Base-by-base conservation (phyloP, 2,329 filamentous ascomycete species). In the Cytospora leucostoma region DNA sequence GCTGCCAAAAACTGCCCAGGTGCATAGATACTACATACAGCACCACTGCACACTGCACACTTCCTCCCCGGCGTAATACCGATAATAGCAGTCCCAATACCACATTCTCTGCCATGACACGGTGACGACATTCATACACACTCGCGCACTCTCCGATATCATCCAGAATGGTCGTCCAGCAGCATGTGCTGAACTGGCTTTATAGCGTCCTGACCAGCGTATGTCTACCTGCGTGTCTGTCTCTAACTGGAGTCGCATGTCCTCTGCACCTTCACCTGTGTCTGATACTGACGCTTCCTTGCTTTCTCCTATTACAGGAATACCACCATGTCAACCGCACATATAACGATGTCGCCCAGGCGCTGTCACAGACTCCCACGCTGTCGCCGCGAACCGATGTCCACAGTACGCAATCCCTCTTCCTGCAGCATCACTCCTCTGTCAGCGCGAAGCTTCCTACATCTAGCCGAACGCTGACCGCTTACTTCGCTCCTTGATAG, bases 141-240 rank as follows among this genome's bases (percentile, higher is more conserved):
- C 6, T 34, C 56, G 59, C 54, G 58, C 59, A 58, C 59, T 17
- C 21, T 44, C 37, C 33, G 33, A 61, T 40, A 57, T 64, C 56
- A 56, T 61, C 57, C 72, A 79, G 72, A 65, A 87, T 87, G 82
- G 86, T 88, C 70, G 91, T 97, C 74, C 90, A 92, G 71, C 93
- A 96, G 77, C 91, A 93, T 78, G 89, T 96, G 66, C 83, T 98
- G 72, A 93, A 93, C 78, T 98, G 94, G 94, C 87, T 98, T 7
- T 97, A 96, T 78, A 95, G 91, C 77, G 89, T 97, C 62, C 79
- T 98, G 64, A 91, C 89, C 50, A 91, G 88, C 71, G 90, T 92
- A 78, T 56, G 80, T 70, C 33, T 19, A 27, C 27, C 27, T 27
- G 27, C 27, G n/a, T n/a, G 12, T 44, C 19, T 12, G 7, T 50